These are phyloP conservation scores for Plasmodium reichenowi DNA, from an alignment of 169 alveolate species.

Conservation along the genomic window DNA sequence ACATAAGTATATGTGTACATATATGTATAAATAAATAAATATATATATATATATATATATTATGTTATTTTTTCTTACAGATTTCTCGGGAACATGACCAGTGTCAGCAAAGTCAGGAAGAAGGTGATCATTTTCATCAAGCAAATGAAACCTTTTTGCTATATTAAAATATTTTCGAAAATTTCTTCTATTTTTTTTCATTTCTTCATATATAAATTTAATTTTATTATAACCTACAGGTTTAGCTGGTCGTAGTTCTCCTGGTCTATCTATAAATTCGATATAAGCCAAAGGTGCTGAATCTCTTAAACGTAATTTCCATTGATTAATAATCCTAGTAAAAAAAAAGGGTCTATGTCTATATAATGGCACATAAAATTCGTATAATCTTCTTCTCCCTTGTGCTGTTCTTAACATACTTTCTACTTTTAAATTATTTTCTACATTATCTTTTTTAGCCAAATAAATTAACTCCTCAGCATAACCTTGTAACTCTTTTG, in stretches of 20 bases:
- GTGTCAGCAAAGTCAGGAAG: constrained; percentile 28
- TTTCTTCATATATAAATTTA: constrained; percentile 77
- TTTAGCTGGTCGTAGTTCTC: constrained; percentile 90
- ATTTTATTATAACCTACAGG: constrained; percentile 88
- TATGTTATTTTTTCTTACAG: constrained; percentile 11
- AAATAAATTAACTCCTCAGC: constrained; percentile 89
- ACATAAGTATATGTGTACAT: neutral
- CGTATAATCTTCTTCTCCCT: constrained; percentile 87
- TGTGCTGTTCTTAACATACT: constrained; percentile 89
- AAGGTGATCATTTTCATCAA: constrained; percentile 82
- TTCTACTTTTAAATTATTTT: constrained; percentile 86
- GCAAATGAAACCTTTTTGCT: constrained; percentile 80
- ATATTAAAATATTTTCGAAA: constrained; percentile 82
- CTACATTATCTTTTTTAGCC: constrained; percentile 85
- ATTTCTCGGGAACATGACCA: constrained; percentile 1
- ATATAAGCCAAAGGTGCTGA: constrained; percentile 91
- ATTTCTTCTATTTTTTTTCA: constrained; percentile 82
- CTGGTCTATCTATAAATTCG: constrained; percentile 90
- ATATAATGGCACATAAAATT: constrained; percentile 88
- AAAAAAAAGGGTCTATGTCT: constrained; percentile 85
- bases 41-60: neutral
- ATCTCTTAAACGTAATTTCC: constrained; percentile 86
- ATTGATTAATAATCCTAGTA: constrained; percentile 90
- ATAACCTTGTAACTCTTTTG: constrained; percentile 91
- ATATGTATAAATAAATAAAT: neutral